These are phyloP conservation scores for Cladosporium sp. DNA, from an alignment of 2,329 filamentous ascomycete genomes.

Conservation along the genomic window DNA sequence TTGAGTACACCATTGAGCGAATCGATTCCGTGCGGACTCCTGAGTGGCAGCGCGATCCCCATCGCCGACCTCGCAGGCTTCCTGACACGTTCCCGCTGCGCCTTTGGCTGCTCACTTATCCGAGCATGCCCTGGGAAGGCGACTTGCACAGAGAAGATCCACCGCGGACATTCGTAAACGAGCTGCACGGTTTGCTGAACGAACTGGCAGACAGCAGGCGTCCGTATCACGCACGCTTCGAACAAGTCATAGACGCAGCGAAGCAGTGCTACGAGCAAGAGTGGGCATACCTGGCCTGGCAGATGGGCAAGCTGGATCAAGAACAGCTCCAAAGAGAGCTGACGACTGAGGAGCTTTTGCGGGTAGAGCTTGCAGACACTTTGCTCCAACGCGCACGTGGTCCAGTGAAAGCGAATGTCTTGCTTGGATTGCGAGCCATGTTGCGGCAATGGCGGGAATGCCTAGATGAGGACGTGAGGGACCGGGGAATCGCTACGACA, in stretches of 20 bases:
- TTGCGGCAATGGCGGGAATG: background rate
- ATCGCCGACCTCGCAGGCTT: constrained; percentile 16
- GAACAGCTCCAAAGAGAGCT: background rate
- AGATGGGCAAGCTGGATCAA: background rate
- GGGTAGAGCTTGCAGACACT: background rate
- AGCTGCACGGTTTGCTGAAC: background rate
- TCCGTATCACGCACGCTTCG: constrained; percentile 3
- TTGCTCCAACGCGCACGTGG: background rate
- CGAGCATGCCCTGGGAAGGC: constrained; percentile 6
- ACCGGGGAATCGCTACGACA: constrained; percentile 1
- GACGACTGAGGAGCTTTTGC: background rate
- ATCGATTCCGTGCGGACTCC: constrained; percentile 17
- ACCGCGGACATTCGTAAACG: background rate
- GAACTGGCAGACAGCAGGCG: background rate
- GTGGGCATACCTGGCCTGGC: background rate
- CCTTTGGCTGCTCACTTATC: constrained; percentile 28
- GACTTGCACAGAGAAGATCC: background rate
- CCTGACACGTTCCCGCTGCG: constrained; percentile 23
- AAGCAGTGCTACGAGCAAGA: constrained; percentile 10
- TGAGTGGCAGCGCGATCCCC: constrained; percentile 15
- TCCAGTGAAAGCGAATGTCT: background rate
- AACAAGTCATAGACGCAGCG: background rate
- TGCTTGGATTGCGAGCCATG: background rate
- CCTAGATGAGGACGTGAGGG: background rate
- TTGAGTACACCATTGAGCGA: constrained; percentile 14